These are phyloP conservation scores for Mucor lusitanicus DNA, from an alignment of 371 early-diverging fungal species.

Conservation along the genomic window DNA sequence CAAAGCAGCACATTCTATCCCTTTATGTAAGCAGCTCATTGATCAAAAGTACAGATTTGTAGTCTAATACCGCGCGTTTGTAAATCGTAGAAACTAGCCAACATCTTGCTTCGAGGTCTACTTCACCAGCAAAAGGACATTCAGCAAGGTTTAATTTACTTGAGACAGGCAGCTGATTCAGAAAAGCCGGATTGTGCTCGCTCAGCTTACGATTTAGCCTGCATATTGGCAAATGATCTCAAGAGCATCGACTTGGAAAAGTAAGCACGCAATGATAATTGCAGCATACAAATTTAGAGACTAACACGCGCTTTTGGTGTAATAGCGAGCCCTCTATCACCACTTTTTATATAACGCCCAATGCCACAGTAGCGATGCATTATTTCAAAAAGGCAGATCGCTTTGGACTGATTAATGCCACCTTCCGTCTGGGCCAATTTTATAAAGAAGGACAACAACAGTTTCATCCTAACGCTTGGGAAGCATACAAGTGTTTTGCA, in stretches of 20 bases:
- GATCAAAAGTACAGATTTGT: too few species aligned
- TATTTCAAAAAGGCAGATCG: constrained; percentile 36
- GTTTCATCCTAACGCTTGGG: constrained; percentile 10
- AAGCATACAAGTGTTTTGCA: constrained; percentile 34
- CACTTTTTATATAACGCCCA: background rate
- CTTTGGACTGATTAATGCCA: constrained; percentile 23
- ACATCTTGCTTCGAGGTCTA: constrained; percentile 32
- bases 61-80: background rate
- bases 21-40: constrained; percentile 58
- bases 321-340: background rate
- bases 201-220: constrained; percentile 43
- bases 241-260: constrained; percentile 28
- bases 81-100: constrained; percentile 37
- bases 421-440: constrained; percentile 31
- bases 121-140: constrained; percentile 30
- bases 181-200: constrained; percentile 28
- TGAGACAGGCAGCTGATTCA: constrained; percentile 39
- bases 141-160: constrained; percentile 27
- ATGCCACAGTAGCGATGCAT: constrained; percentile 22
- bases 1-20: constrained; percentile 68
- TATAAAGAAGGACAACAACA: constrained; percentile 24
- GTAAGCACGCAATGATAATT: constrained; percentile 4
- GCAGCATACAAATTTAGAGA: background rate
- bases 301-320: background rate
- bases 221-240: constrained; percentile 37